phyloP scores from a whole-genome alignment of 1,284 basidiomycete genomes.

The Pseudozyma thailandica region DNA sequence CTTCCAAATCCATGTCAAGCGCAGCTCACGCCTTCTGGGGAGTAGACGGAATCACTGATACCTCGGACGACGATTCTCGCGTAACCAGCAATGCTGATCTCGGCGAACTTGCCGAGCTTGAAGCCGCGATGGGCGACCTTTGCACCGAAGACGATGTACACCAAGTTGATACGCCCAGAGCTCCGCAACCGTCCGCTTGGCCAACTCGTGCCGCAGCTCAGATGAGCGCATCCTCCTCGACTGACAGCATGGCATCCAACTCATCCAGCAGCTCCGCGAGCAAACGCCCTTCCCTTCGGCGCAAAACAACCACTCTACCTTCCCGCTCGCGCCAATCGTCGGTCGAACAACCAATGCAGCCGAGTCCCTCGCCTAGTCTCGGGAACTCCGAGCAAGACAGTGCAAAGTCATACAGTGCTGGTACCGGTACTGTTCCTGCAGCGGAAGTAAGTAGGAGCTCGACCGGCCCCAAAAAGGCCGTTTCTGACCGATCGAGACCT shows the following conservation, averaged over 20 bases:
- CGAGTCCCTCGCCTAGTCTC: too few species aligned
- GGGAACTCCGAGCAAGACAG: too few species aligned
- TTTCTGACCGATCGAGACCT: conserved; percentile 1
- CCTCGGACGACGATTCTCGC: conserved; percentile 50
- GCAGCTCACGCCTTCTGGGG: conserved; percentile 14
- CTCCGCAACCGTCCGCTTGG: conserved; percentile 22
- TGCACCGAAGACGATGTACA: conserved; percentile 24
- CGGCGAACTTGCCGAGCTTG: conserved; percentile 42
- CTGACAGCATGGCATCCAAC: conserved; percentile 18
- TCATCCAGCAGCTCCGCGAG: conserved; percentile 2
- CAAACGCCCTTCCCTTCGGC: conserved; percentile 22
- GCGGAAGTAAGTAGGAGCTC: not conserved
- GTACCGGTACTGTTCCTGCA: not conserved
- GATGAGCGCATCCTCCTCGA: conserved; percentile 29
- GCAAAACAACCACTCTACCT: conserved; percentile 34
- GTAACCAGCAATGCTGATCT: conserved; percentile 45
- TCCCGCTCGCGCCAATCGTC: conserved; percentile 44
- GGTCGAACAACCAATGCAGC: conserved; percentile 22
- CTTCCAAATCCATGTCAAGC: not conserved
- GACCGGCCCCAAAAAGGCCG: not conserved
- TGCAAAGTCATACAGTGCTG: not conserved
- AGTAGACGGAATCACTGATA: conserved; percentile 17
- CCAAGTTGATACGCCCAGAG: conserved; percentile 29
- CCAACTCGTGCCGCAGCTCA: conserved; percentile 15
- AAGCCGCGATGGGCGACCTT: conserved; percentile 37